Evolutionary conservation across 2,329 filamentous ascomycete genomes (phyloP).

Genomic region (Truncatella angustata): DNA sequence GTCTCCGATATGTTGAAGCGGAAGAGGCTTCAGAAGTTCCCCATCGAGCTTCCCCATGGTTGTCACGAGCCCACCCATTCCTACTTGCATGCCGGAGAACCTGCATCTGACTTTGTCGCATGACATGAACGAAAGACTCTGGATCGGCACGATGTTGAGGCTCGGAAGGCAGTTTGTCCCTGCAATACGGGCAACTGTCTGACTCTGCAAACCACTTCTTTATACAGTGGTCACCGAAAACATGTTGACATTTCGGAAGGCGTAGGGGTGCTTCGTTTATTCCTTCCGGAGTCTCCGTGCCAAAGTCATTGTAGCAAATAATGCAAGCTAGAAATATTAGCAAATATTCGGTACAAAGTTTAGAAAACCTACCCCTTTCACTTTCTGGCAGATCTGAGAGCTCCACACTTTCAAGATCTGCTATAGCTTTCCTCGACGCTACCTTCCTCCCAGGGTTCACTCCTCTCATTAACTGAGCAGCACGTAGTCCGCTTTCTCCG

Average conservation of each 20-base stretch:
- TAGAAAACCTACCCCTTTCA: slow-evolving; percentile 44
- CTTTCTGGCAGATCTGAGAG: slow-evolving; percentile 42
- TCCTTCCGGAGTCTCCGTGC: slow-evolving; percentile 55
- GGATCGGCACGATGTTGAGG: slow-evolving; percentile 19
- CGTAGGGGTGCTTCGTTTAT: slow-evolving; percentile 55
- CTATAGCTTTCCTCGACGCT: slow-evolving; percentile 45
- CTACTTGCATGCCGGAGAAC: slow-evolving; percentile 14
- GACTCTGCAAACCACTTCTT: slow-evolving; percentile 65
- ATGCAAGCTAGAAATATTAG: slow-evolving; percentile 47
- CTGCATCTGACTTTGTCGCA: slow-evolving; percentile 26
- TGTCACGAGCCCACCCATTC: neutral
- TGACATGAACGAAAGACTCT: slow-evolving; percentile 23
- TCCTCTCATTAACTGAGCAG: slow-evolving; percentile 43
- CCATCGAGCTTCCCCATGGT: neutral
- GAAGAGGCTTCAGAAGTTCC: neutral
- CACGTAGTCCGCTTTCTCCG: slow-evolving; percentile 19
- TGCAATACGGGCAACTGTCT: slow-evolving; percentile 63
- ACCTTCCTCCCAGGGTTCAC: slow-evolving; percentile 42
- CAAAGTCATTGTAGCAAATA: slow-evolving; percentile 65
- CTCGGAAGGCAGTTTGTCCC: slow-evolving; percentile 58
- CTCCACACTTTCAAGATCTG: slow-evolving; percentile 44
- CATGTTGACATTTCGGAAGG: slow-evolving; percentile 60
- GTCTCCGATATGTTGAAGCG: slow-evolving; percentile 2
- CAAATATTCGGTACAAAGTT: neutral
- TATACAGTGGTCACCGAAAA: slow-evolving; percentile 64